Evolutionary conservation across 371 early-diverging fungal genomes (phyloP), one percentile per base, ranked within the genome.

Genomic region (Mucor irregularis): DNA sequence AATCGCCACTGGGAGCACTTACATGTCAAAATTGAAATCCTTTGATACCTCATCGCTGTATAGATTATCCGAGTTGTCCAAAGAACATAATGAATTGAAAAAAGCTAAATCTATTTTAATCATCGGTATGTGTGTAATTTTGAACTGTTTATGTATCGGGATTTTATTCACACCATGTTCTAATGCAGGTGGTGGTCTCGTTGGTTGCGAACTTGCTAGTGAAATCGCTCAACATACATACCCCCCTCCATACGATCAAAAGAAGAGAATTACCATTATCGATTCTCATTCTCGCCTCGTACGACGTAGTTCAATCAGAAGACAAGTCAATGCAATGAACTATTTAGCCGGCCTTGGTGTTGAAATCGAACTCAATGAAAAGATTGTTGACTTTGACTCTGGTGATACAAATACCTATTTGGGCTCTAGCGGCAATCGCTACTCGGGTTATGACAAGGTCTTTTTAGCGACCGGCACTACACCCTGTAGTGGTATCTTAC

Each of bases 1-100:
- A 4, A 68, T 90, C 35, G 85, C 85, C 22, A 88, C 88, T 0
- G 91, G 91, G 5, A 80, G 84, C 38, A 56, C 64, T 14, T 83
- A 84, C 61, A 73, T 64, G n/a, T 73, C 71, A 28, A 77, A 76
- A 17, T 62, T 78, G 19, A 73, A 72, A 26, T 66, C 73, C 6
- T 61, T 65, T 49, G 72, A 72, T 47, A 61, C 66, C 0, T 72
- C 75, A 5, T 53, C 72, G 2, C 45, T 67, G 7, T 75, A 75
- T 35, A 55, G 72, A 5, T 19, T 62, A 16, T 62, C 70, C 13
- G 61, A 69, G n/a, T 22, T 64, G 5, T 26, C 53, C 7, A 29
- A 28, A 25, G 81, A 71, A 47, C 64, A 77, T 7, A 65, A 73
- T 14, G 86, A 88, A 40, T 60, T 89, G 22, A 78, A 82, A 42